Conservation (phyloP, 495 filamentous ascomycete genomes). For the Aspergillus wentii region DNA sequence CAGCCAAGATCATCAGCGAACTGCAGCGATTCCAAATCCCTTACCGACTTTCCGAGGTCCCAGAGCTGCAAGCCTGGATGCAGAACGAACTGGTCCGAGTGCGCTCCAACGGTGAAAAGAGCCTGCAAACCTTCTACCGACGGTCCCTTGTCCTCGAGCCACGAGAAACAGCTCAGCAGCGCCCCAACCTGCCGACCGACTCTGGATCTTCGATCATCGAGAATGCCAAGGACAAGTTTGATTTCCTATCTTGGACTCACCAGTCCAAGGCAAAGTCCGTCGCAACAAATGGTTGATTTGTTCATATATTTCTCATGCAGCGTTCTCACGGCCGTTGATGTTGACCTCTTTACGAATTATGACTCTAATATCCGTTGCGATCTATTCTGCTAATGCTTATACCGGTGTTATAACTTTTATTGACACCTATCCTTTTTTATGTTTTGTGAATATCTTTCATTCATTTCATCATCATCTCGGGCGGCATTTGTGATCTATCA, state of each 20-base stretch:
- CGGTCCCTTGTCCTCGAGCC: conserved; percentile 88
- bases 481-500: conserved; percentile 11
- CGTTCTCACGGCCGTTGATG: conserved; percentile 5
- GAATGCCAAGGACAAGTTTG: conserved; percentile 50
- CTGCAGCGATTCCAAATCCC: conserved; percentile 97
- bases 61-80: conserved; percentile 94
- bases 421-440: conserved; percentile 7
- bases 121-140: conserved; percentile 75
- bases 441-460: conserved; percentile 24
- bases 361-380: conserved; percentile 14
- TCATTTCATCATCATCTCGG: conserved; percentile 5
- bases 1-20: conserved; percentile 91
- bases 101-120: conserved; percentile 70
- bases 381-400: conserved; percentile 6
- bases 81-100: conserved; percentile 78
- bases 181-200: conserved; percentile 22
- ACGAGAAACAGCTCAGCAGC: conserved; percentile 48
- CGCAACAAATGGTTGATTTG: conserved; percentile 36
- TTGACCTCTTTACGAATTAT: conserved; percentile 19
- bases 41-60: conserved; percentile 76
- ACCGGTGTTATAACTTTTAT: conserved; percentile 4
- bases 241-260: conserved; percentile 52
- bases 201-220: conserved; percentile 48
- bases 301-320: conserved; percentile 6
- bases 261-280: conserved; percentile 44